A percentile compares a stretch with the other conserved stretches of the same genome.
These are phyloP conservation scores for Circinella minor DNA, from an alignment of 371 early-diverging fungal species.

Conservation along the genomic window DNA sequence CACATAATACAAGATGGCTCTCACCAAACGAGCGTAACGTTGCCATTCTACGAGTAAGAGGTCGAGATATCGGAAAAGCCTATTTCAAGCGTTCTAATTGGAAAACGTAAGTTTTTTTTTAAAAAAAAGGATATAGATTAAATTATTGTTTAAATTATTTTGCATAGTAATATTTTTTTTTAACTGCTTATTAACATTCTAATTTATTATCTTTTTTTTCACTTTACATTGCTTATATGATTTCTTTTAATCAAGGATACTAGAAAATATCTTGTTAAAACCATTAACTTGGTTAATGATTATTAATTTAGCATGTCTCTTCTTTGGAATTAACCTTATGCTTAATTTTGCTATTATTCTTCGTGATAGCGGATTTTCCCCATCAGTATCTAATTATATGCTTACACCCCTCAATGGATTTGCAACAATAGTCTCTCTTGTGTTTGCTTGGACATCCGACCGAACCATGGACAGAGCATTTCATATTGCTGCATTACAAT, in stretches of 20 bases:
- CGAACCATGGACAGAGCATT: conserved; percentile 14
- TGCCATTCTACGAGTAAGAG: conserved; percentile 52
- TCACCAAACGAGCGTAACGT: conserved; percentile 52
- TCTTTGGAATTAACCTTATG: conserved; percentile 43
- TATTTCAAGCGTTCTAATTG: neutral
- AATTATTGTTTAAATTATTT: no score
- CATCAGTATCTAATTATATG: conserved; percentile 48
- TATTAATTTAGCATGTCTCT: conserved; percentile 38
- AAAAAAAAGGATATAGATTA: no score
- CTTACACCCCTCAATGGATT: conserved; percentile 38
- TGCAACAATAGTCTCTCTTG: conserved; percentile 26
- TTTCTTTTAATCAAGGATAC: neutral
- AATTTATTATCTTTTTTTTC: neutral
- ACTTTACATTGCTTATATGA: neutral
- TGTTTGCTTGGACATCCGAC: conserved; percentile 23
- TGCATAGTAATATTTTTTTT: no score
- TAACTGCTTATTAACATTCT: no score
- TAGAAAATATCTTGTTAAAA: conserved; percentile 19
- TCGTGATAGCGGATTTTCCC: conserved; percentile 30
- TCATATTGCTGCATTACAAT: conserved; percentile 14
- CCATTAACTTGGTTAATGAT: conserved; percentile 41
- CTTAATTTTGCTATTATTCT: conserved; percentile 46
- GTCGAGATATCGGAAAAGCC: conserved; percentile 31
- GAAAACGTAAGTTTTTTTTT: neutral
- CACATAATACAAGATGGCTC: conserved; percentile 57